These are phyloP conservation scores for Saturnispora saitoi DNA, from an alignment of 805 yeast species.

Conservation along the genomic window DNA sequence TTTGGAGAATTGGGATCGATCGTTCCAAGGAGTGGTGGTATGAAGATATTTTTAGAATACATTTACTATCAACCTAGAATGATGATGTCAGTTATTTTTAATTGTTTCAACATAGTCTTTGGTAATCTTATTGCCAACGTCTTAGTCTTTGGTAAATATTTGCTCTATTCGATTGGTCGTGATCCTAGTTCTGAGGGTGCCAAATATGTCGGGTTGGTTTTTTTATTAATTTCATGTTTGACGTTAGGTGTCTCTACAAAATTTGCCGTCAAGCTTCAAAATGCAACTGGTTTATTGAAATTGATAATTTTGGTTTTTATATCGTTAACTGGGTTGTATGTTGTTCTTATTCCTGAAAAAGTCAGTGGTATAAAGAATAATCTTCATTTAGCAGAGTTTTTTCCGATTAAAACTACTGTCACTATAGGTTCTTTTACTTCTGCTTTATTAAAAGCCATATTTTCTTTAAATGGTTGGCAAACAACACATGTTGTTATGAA, in stretches of 20 bases:
- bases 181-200: constrained; percentile 28
- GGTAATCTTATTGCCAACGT: constrained; percentile 46
- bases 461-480: constrained; percentile 49
- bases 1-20: constrained; percentile 64
- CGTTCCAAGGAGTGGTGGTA: constrained; percentile 69
- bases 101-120: constrained; percentile 38
- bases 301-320: constrained; percentile 44
- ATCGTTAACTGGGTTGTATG: constrained; percentile 51
- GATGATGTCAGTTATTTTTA: constrained; percentile 40
- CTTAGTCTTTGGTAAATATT: constrained; percentile 47
- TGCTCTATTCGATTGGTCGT: constrained; percentile 36
- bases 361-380: constrained; percentile 38
- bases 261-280: constrained; percentile 54
- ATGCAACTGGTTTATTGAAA: constrained; percentile 54
- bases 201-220: constrained; percentile 34
- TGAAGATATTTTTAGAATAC: constrained; percentile 62
- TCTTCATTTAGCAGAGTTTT: constrained; percentile 26
- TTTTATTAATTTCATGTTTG: constrained; percentile 30
- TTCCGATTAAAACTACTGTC: constrained; percentile 24
- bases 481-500: constrained; percentile 45
- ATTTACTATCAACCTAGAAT: constrained; percentile 54
- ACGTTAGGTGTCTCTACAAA: constrained; percentile 54
- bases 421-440: constrained; percentile 37
- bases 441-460: constrained; percentile 44
- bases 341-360: constrained; percentile 39